These are phyloP conservation scores for Cichorium intybus DNA, from an alignment of 140 eudicot species.

Conservation along the genomic window DNA sequence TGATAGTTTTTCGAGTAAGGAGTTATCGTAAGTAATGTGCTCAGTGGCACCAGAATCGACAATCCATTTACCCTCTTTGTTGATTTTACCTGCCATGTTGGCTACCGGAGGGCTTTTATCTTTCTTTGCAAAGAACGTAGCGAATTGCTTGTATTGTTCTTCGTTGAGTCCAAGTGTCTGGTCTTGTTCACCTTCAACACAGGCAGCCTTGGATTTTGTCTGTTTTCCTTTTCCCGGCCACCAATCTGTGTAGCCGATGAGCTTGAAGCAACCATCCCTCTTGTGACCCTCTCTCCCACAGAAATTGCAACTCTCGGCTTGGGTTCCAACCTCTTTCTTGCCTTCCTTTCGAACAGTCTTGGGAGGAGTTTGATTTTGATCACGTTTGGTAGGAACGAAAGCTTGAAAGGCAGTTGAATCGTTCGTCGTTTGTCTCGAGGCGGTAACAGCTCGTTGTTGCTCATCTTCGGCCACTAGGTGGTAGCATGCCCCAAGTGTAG, in stretches of 20 bases:
- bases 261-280: neutral
- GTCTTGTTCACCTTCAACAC: neutral
- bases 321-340: neutral
- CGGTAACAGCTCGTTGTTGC: too few relatives aligned
- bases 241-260: neutral
- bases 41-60: too few relatives aligned
- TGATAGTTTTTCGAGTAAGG: neutral
- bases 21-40: too few relatives aligned
- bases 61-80: too few relatives aligned
- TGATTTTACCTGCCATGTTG: too few relatives aligned
- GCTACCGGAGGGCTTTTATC: too few relatives aligned
- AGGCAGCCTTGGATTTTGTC: neutral
- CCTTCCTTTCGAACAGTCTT: neutral
- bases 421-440: too few relatives aligned
- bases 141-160: neutral
- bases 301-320: neutral
- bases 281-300: neutral
- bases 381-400: neutral
- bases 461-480: too few relatives aligned
- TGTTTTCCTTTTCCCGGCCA: neutral
- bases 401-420: neutral
- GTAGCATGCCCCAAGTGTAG: too few relatives aligned
- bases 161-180: neutral
- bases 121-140: too few relatives aligned
- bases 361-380: neutral